Evolutionary conservation across 176 grass and related monocot species (phyloP).

Genomic region (maize (Zea mays)): Zm-B73-REFERENCE-NAM-5.0 NC_050099.1:191173501-191174000

Average conservation of each 20-base stretch:
- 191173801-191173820: conserved; percentile 11
- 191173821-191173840: conserved; percentile 11
- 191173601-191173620: too few species aligned
- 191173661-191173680: too few species aligned
- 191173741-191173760: not conserved
- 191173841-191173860: not conserved
- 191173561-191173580: too few species aligned
- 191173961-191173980: not conserved
- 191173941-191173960: not conserved
- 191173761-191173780: conserved; percentile 5
- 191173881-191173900: not conserved
- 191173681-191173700: too few species aligned
- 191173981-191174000: not conserved
- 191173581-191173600: too few species aligned
- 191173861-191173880: not conserved
- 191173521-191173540: too few species aligned
- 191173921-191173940: not conserved
- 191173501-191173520: too few species aligned
- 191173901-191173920: not conserved
- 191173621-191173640: too few species aligned
- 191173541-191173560: too few species aligned
- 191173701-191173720: too few species aligned
- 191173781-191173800: not conserved
- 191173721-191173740: not conserved
- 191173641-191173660: too few species aligned